Base-by-base conservation (phyloP, 1,139 yeast genomes). In the Pichia sp. region DNA sequence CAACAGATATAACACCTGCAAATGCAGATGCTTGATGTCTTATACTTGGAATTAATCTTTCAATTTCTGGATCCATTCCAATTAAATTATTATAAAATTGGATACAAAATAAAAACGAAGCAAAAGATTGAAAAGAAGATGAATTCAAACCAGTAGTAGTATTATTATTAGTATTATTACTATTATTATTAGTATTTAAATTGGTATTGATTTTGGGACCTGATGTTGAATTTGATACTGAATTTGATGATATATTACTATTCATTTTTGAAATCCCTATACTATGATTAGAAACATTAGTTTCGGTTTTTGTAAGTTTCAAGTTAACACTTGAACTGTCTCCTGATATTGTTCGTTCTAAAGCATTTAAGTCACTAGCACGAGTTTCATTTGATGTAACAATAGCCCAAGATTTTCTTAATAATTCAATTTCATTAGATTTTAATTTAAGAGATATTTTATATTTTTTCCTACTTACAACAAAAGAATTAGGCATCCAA, bases 21-120 rank as follows among this genome's bases (percentile, higher is more conserved):
- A 86, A 82, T 22, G 90, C 76, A 9, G 79, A 77, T 0, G 94
- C 89, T 64, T 66, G 69, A 49, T 65, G 69, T 36, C 57, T 55
- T 39, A 66, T 61, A 30, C 64, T 62, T 4, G 69, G 69, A 35
- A 66, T 60, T 41, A 64, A 41, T 25, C 54, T 58, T 37, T 58
- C 64, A 47, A 65, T 56, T 16, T 54, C 55, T 1, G 68, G 67
- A 43, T 57, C 57, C 53, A 58, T 50, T 0, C 60, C 50, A 39
- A 64, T 57, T 35, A 66, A 51, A 37, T 60, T 61, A 34, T 64
- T 64, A 47, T 66, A 64, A 41, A 66, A 58, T 41, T 64, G 66
- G 37, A 60, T 56, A 53, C 69, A 65, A 43, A 82, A 66, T 25
- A 63, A 47, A 12, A 61, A 58, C 12, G 67, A 58, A 1, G 67